A percentile compares a stretch with the other conserved stretches of the same genome.
Conservation (phyloP, 1,139 yeast species). For the Geotrichum fermentans region DNA sequence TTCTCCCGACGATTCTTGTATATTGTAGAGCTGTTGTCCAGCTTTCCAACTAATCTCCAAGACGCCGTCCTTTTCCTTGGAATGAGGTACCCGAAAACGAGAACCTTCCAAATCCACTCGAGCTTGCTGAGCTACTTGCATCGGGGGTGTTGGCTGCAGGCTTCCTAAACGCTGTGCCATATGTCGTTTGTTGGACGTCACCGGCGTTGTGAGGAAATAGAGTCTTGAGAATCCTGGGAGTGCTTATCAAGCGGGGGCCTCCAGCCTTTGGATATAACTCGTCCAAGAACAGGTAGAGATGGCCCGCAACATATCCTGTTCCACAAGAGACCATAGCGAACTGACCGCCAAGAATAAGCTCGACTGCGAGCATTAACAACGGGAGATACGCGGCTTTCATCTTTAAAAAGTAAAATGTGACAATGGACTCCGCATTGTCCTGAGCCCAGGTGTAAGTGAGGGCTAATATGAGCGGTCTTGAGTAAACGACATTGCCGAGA, state of each 20-base stretch:
- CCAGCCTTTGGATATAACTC: conserved; percentile 24
- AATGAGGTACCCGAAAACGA: conserved; percentile 20
- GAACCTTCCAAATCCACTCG: conserved; percentile 17
- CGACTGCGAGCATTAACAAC: conserved; percentile 30
- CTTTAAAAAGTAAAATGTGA: conserved; percentile 33
- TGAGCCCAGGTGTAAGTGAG: conserved; percentile 40
- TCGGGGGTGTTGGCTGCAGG: too few species aligned
- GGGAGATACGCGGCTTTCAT: conserved; percentile 37
- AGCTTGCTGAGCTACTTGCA: too few species aligned
- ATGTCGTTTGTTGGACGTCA: conserved; percentile 16
- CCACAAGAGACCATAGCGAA: conserved; percentile 27
- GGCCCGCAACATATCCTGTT: conserved; percentile 38
- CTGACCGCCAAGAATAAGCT: conserved; percentile 33
- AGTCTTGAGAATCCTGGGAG: conserved; percentile 28
- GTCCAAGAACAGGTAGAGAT: conserved; percentile 34
- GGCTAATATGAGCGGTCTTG: conserved; percentile 31
- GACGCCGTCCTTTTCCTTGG: conserved; percentile 28
- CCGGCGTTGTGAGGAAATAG: conserved; percentile 24
- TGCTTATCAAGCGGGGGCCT: conserved; percentile 27
- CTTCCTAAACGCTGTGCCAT: conserved; percentile 24
- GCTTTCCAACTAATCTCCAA: conserved; percentile 28
- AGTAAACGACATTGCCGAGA: conserved; percentile 27
- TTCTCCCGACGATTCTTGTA: neutral
- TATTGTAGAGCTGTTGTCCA: too few species aligned
- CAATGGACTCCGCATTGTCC: conserved; percentile 32